These are phyloP conservation scores for Coemansia sp. DNA, from an alignment of 192 early-diverging fungal species.

Conservation along the genomic window DNA sequence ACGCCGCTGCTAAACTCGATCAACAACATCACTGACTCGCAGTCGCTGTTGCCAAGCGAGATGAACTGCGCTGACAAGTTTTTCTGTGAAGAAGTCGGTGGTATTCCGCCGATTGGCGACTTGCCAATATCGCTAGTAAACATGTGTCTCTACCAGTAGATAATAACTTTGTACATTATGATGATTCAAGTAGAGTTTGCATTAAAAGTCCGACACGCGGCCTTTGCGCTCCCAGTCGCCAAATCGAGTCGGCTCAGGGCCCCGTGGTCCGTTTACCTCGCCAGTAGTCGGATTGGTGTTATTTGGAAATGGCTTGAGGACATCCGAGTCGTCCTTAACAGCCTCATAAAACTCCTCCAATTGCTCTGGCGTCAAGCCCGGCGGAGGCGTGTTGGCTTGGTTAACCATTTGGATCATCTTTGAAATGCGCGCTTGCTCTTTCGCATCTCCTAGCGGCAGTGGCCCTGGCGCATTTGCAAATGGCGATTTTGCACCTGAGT, in stretches of 20 bases:
- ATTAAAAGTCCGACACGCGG: conserved; percentile 70
- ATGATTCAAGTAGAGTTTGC: background rate
- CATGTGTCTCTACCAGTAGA: conserved; percentile 66
- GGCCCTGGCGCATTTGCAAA: conserved; percentile 58
- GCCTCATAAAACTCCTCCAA: conserved; percentile 53
- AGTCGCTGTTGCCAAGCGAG: conserved; percentile 22
- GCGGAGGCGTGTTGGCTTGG: conserved; percentile 43
- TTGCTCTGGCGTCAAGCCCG: conserved; percentile 39
- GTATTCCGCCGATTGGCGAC: conserved; percentile 50
- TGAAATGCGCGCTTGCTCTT: conserved; percentile 64
- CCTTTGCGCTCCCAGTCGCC: conserved; percentile 85
- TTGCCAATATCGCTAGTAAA: conserved; percentile 69
- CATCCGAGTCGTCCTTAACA: conserved; percentile 46
- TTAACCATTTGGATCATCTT: conserved; percentile 57
- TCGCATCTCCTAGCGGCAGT: conserved; percentile 64
- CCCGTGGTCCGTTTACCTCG: conserved; percentile 74
- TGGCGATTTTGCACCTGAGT: conserved; percentile 14
- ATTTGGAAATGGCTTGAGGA: conserved; percentile 60
- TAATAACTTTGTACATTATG: conserved; percentile 12
- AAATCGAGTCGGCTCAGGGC: conserved; percentile 78
- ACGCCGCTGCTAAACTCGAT: conserved; percentile 75
- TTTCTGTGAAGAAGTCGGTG: conserved; percentile 41
- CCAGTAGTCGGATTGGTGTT: conserved; percentile 70
- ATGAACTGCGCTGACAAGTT: conserved; percentile 26
- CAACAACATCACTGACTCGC: conserved; percentile 71